These are phyloP conservation scores for Hypomontagnella submonticulosa DNA, from an alignment of 495 filamentous ascomycete genomes.

Conservation along the genomic window DNA sequence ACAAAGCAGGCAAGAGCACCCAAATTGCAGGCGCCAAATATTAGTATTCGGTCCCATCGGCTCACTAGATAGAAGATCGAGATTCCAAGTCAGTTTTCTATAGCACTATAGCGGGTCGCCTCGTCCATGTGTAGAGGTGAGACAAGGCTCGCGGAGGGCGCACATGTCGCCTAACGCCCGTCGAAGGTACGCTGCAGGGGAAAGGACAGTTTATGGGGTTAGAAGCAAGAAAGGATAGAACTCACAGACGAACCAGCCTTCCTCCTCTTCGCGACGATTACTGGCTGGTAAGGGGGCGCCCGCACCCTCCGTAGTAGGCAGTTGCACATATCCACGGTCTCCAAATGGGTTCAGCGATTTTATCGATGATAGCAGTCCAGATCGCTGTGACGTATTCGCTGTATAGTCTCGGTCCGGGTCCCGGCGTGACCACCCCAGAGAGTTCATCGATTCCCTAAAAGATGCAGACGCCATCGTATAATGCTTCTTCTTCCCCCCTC, in stretches of 20 bases:
- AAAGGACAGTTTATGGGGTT: slow-evolving; percentile 27
- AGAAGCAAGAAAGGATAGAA: slow-evolving; percentile 51
- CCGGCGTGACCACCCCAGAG: slow-evolving; percentile 92
- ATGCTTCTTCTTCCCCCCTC: slow-evolving; percentile 11
- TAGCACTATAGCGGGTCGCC: slow-evolving; percentile 34
- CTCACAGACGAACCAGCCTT: slow-evolving; percentile 96
- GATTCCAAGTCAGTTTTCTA: slow-evolving; percentile 48
- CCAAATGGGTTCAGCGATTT: slow-evolving; percentile 91
- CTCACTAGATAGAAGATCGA: slow-evolving; percentile 72
- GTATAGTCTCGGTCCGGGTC: slow-evolving; percentile 74
- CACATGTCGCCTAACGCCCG: slow-evolving; percentile 56
- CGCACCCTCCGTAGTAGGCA: slow-evolving; percentile 84
- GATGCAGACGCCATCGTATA: slow-evolving; percentile 83
- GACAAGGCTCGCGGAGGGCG: slow-evolving; percentile 52
- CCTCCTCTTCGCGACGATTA: slow-evolving; percentile 89
- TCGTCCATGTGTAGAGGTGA: slow-evolving; percentile 52
- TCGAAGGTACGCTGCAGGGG: slow-evolving; percentile 48
- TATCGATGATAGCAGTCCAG: slow-evolving; percentile 81
- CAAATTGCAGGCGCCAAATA: slow-evolving; percentile 92
- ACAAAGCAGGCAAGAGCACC: slow-evolving; percentile 92
- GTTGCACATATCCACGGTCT: slow-evolving; percentile 86
- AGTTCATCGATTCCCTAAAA: slow-evolving; percentile 94
- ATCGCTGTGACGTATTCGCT: slow-evolving; percentile 76
- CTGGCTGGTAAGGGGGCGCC: slow-evolving; percentile 90
- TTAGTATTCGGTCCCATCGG: slow-evolving; percentile 93